Base-by-base conservation (phyloP, 306 rosid genomes). In the Acacia acuminata region DNA sequence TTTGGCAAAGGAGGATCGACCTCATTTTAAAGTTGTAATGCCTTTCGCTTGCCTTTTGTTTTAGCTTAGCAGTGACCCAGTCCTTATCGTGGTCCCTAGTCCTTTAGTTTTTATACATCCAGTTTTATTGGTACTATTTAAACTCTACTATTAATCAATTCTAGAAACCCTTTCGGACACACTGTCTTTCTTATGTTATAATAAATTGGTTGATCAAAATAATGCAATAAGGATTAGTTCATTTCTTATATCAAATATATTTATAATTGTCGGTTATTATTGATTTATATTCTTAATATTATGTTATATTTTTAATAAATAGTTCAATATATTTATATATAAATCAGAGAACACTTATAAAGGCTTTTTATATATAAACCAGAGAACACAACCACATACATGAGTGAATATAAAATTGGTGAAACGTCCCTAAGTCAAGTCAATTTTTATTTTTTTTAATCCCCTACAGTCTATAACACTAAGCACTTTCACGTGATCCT, bases 141-240 rank as follows among this genome's bases (percentile, higher is more conserved):
- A 64, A 30, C n/a, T 15, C 19, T 64, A 25, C 8, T 43, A 64
- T 14, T 64, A 84, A 55, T 27, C 63, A 58, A 66, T 79, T 73
- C 64, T 60, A 42, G 47, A 48, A 81, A 53, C 44, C 3, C 61
- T 81, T 70, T 47, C 68, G 76, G 67, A 64, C 65, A 40, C 81
- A 64, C 34, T 50, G 36, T 51, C 3, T n/a, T 38, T n/a, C 10
- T 27, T 12, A 53, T 53, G 45, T 56, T 38, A 43, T 2, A 30
- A 73, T 44, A 32, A 66, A 16, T 58, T 24, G 11, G 19, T n/a
- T n/a, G 69, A 76, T n/a, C 71, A 43, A 25, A 67, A 75, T 36
- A 55, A 9, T 34, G 34, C 69, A 55, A 75, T 0, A 36, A 53
- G 75, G 74, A 71, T 8, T 22, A 22, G 40, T 68, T 68, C 43